Evolutionary conservation across 495 filamentous ascomycete species (phyloP).

Genomic region (Podospora pseudopauciseta): DNA sequence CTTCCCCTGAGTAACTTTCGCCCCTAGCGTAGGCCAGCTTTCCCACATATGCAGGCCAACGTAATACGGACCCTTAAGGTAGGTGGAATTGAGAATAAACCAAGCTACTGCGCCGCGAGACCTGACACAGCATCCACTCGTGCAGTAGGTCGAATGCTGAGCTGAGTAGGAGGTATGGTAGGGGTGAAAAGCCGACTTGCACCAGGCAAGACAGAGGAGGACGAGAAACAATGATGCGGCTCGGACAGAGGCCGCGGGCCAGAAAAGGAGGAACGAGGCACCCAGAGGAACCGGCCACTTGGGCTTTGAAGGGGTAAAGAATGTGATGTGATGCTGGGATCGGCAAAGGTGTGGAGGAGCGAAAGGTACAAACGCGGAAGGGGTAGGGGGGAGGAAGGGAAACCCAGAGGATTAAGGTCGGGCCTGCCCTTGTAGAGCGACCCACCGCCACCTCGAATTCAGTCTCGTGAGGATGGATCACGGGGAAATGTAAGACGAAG

Average conservation of each 20-base stretch:
- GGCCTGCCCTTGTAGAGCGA: conserved; percentile 1
- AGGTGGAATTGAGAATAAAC: conserved; percentile 19
- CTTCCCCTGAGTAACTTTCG: background rate
- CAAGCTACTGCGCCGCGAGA: conserved; percentile 19
- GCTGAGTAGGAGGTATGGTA: conserved; percentile 5
- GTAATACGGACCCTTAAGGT: conserved; percentile 18
- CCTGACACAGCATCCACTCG: conserved; percentile 13
- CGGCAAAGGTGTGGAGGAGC: conserved; percentile 2
- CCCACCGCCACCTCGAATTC: background rate
- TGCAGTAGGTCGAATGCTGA: background rate
- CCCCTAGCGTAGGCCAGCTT: background rate
- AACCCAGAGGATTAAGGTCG: conserved; percentile 6
- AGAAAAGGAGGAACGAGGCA: conserved; percentile 9
- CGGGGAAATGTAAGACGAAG: background rate
- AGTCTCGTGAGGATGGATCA: conserved; percentile 8
- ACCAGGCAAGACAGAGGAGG: conserved; percentile 25
- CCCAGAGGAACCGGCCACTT: conserved; percentile 15
- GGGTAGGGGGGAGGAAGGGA: conserved; percentile 18
- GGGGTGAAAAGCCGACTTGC: conserved; percentile 26
- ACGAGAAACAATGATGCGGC: conserved; percentile 21
- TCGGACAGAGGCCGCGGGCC: conserved; percentile 10
- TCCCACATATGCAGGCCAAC: conserved; percentile 13
- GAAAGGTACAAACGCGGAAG: conserved; percentile 9
- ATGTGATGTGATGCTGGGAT: conserved; percentile 17
- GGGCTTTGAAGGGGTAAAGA: conserved; percentile 19